These are phyloP conservation scores for Tolypocladium endophyticum DNA, from an alignment of 2,329 filamentous ascomycete species.

Conservation along the genomic window DNA sequence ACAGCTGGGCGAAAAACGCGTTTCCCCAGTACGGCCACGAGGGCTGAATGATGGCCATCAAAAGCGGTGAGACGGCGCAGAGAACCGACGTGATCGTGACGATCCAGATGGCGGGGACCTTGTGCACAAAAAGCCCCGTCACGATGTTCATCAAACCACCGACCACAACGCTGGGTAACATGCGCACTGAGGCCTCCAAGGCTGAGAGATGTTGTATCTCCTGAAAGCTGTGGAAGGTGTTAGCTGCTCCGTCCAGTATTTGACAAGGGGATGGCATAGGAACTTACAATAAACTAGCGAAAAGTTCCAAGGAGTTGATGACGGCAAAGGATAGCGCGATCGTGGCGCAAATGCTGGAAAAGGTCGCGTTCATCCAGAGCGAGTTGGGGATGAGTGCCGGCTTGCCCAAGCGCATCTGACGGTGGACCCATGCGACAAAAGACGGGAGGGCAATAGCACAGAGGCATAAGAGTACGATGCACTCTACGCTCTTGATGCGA, in stretches of 20 bases:
- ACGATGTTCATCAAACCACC: constrained; percentile 30
- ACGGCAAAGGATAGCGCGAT: constrained; percentile 35
- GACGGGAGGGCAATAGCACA: constrained; percentile 29
- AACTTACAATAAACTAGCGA: constrained; percentile 36
- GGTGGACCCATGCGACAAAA: constrained; percentile 44
- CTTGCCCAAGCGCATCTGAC: constrained; percentile 30
- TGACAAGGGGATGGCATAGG: background rate
- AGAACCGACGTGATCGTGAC: constrained; percentile 28
- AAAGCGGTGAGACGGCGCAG: constrained; percentile 33
- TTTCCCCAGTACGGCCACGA: constrained; percentile 40
- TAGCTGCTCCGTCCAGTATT: background rate
- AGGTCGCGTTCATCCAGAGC: constrained; percentile 47
- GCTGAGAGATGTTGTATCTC: constrained; percentile 33
- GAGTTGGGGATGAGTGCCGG: constrained; percentile 52
- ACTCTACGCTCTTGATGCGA: constrained; percentile 30
- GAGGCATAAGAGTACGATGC: constrained; percentile 34
- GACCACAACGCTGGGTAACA: constrained; percentile 33
- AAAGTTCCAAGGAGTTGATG: constrained; percentile 34
- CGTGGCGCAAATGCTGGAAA: constrained; percentile 43
- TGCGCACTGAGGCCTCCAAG: constrained; percentile 31
- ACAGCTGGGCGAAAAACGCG: constrained; percentile 30
- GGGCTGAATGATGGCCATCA: constrained; percentile 43
- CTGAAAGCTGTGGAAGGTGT: constrained; percentile 30
- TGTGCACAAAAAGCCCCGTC: constrained; percentile 34
- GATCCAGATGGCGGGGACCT: constrained; percentile 26